Percentiles rank a stretch among this genome's conserved stretches.
phyloP scores from a whole-genome alignment of 1,139 yeast species.

The Candida anutae region DNA sequence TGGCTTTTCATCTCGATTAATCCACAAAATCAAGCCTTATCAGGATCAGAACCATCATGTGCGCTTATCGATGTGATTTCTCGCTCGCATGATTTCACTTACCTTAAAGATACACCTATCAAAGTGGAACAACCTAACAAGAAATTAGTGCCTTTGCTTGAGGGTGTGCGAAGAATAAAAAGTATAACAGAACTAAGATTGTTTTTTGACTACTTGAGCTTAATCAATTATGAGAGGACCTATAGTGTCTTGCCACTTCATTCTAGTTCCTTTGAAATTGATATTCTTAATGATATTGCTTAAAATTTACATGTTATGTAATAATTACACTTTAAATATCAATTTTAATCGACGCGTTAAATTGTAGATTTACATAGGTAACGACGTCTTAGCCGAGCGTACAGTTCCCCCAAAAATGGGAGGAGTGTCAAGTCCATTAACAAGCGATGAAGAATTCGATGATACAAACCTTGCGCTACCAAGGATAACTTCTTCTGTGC shows the following conservation, averaged over 20 bases:
- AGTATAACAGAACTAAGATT: slow-evolving; percentile 49
- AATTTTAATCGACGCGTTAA: too few relatives aligned
- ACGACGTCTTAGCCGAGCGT: too few relatives aligned
- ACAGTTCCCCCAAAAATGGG: too few relatives aligned
- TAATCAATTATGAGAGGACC: slow-evolving; percentile 64
- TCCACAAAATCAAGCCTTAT: slow-evolving; percentile 46
- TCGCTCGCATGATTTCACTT: slow-evolving; percentile 29
- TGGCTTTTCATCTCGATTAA: slow-evolving; percentile 81
- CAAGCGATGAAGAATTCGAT: too few relatives aligned
- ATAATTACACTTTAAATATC: too few relatives aligned
- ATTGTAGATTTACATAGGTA: too few relatives aligned
- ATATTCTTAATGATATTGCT: slow-evolving; percentile 42
- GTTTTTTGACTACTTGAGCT: slow-evolving; percentile 66
- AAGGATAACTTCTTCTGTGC: too few relatives aligned
- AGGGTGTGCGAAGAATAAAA: slow-evolving; percentile 34
- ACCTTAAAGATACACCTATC: slow-evolving; percentile 26
- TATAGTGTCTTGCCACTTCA: slow-evolving; percentile 52
- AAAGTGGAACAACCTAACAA: slow-evolving; percentile 16
- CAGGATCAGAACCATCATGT: slow-evolving; percentile 23
- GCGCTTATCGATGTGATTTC: slow-evolving; percentile 46
- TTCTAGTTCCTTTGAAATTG: slow-evolving; percentile 40
- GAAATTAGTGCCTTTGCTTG: slow-evolving; percentile 37
- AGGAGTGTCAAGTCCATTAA: too few relatives aligned
- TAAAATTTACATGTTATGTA: too few relatives aligned
- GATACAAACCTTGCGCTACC: too few relatives aligned